Evolutionary conservation across 305 asterid species (phyloP), one percentile per base, ranked within the genome.

Genomic region (Fraxinus greggii): DNA sequence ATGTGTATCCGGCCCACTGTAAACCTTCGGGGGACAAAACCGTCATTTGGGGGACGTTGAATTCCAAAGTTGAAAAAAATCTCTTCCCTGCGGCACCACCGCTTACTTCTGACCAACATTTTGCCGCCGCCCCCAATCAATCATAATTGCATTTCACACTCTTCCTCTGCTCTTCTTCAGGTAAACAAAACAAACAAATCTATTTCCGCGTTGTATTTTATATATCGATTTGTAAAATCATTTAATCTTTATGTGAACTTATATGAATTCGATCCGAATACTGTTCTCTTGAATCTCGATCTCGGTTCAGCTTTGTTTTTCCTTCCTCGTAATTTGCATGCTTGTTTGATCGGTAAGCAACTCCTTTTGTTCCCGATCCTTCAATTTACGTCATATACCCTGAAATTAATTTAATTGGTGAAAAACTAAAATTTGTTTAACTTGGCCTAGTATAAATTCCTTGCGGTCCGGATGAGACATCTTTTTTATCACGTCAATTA

Each of bases 261-360:
- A 56, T 7, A 56, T 78, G 72, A 7, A 36, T 33, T 74, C 83
- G 85, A 88, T 84, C 82, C 79, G 83, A 78, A 78, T 75, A n/a
- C 59, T 23, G 6, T 77, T 19, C 42, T 59, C 59, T 15, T 72
- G 35, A 76, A 59, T 61, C 72, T 61, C 6, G 72, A 63, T 63
- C 2, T 23, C n/a, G 17, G 6, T 63, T 63, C 72, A 24, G 72
- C 7, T 24, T 10, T 63, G 6, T 63, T 63, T 63, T 23, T 12
- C 31, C n/a, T 9, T 63, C 32, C 1, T 83, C 65, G 65, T 82
- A 78, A 28, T 35, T 56, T 72, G 48, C 28, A 1, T 69, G 8
- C 75, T 29, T 28, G 40, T 69, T 69, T 69, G 75, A 69, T 13
- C 0, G 7, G 10, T 69, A 69, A 69, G 21, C 15, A 15, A 69